These are phyloP conservation scores for Ilyonectria robusta DNA, from an alignment of 2,329 filamentous ascomycete species.

Conservation along the genomic window DNA sequence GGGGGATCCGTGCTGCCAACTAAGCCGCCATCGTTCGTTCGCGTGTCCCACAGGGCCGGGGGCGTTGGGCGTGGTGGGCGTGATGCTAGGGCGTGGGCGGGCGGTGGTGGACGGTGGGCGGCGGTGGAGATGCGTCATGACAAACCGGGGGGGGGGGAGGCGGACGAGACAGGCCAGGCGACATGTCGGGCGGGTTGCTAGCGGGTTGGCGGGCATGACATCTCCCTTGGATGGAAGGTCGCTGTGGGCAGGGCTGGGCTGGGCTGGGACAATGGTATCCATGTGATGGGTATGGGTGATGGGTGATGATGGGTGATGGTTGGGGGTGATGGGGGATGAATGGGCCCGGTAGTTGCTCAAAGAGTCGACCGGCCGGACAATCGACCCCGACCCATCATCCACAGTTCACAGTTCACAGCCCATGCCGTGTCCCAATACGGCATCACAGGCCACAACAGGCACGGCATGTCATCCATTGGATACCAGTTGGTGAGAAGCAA, in stretches of 20 bases:
- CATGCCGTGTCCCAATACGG: conserved; percentile 28
- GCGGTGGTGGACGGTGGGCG: conserved; percentile 29
- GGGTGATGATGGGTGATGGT: no score
- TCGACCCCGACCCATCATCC: not conserved
- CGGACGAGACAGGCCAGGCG: not conserved
- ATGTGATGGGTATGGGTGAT: not conserved
- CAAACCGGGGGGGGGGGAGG: conserved; percentile 27
- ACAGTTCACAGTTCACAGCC: conserved; percentile 23
- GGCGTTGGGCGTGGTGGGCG: conserved; percentile 19
- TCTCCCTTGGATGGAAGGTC: not conserved
- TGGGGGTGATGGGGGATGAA: not conserved
- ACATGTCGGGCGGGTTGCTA: conserved; percentile 4
- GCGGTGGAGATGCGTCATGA: conserved; percentile 31
- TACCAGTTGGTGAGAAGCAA: conserved; percentile 15
- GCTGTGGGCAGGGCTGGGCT: not conserved
- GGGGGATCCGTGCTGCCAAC: conserved; percentile 43
- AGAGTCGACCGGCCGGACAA: not conserved
- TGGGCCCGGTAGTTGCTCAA: conserved; percentile 11
- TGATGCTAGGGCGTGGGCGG: conserved; percentile 26
- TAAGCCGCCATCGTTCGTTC: conserved; percentile 34
- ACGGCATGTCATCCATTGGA: conserved; percentile 29
- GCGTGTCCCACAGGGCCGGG: conserved; percentile 29
- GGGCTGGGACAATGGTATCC: conserved; percentile 1
- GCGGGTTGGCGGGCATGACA: conserved; percentile 20
- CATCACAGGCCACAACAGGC: conserved; percentile 22